These are phyloP conservation scores for Blastomyces gilchristii DNA, from an alignment of 2,329 filamentous ascomycete genomes.

Conservation along the genomic window DNA sequence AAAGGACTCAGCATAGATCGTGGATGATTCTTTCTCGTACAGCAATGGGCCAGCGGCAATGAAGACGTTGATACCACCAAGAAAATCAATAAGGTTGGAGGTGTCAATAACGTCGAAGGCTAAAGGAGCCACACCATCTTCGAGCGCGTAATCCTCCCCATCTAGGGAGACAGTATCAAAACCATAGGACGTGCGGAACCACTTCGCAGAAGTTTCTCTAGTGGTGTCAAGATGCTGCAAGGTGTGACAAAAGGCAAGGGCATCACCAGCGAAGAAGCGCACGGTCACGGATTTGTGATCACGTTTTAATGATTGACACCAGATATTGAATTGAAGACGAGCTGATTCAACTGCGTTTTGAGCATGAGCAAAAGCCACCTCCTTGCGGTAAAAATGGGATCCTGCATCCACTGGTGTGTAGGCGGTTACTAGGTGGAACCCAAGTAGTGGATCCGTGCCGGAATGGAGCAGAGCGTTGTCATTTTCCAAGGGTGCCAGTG, in stretches of 20 bases:
- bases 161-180: slow-evolving; percentile 36
- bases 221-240: slow-evolving; percentile 36
- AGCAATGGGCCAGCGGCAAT: slow-evolving; percentile 42
- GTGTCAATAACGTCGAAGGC: slow-evolving; percentile 50
- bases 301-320: slow-evolving; percentile 18
- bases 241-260: slow-evolving; percentile 43
- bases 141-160: slow-evolving; percentile 30
- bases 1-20: slow-evolving; percentile 42
- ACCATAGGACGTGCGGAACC: slow-evolving; percentile 37
- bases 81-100: slow-evolving; percentile 38
- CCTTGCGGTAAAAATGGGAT: slow-evolving; percentile 29
- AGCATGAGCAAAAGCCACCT: background rate
- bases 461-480: slow-evolving; percentile 37
- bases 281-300: slow-evolving; percentile 28
- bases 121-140: slow-evolving; percentile 26
- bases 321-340: slow-evolving; percentile 19
- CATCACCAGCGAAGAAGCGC: slow-evolving; percentile 42
- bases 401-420: slow-evolving; percentile 30
- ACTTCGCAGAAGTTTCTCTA: slow-evolving; percentile 28
- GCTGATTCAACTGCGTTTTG: slow-evolving; percentile 11
- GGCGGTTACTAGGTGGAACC: slow-evolving; percentile 48
- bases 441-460: slow-evolving; percentile 42
- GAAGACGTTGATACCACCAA: slow-evolving; percentile 40
- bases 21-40: slow-evolving; percentile 34
- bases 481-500: slow-evolving; percentile 12